Evolutionary conservation across 495 filamentous ascomycete species (phyloP).

Genomic region (Podospora pseudoanserina): DNA sequence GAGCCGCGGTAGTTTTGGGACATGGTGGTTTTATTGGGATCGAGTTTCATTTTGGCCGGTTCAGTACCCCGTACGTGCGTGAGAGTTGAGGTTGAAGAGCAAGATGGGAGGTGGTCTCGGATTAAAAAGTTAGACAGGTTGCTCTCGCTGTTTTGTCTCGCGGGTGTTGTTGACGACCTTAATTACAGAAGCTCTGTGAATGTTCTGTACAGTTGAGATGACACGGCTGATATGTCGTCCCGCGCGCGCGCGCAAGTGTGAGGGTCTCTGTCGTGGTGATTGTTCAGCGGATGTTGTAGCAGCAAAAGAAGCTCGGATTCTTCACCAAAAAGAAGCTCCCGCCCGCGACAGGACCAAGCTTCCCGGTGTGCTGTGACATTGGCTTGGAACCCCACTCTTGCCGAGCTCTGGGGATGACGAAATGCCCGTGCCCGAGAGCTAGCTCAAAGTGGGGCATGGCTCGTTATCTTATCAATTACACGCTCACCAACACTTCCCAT

Average conservation of each 20-base stretch:
- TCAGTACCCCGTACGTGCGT: not conserved
- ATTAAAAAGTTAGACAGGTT: not conserved
- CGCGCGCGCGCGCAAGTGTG: not conserved
- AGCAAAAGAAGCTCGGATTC: not conserved
- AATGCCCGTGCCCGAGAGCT: not conserved
- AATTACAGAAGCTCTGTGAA: not conserved
- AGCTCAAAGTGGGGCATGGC: not conserved
- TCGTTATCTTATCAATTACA: not conserved
- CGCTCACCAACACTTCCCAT: not conserved
- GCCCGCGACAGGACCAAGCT: not conserved
- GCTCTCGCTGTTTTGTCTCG: not conserved
- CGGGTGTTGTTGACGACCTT: not conserved
- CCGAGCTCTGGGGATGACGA: not conserved
- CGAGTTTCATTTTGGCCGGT: constrained; percentile 22
- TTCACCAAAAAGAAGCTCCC: not conserved
- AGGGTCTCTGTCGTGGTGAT: not conserved
- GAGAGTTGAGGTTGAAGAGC: not conserved
- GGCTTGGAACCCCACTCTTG: not conserved
- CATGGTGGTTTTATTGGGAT: constrained; percentile 41
- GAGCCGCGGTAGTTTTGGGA: constrained; percentile 49
- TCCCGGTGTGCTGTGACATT: not conserved
- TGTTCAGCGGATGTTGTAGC: not conserved
- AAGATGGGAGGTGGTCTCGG: not conserved
- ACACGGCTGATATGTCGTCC: not conserved
- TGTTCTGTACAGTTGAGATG: not conserved